Conservation (phyloP, 345 rosid genomes). For the Aquilaria malaccensis region DNA sequence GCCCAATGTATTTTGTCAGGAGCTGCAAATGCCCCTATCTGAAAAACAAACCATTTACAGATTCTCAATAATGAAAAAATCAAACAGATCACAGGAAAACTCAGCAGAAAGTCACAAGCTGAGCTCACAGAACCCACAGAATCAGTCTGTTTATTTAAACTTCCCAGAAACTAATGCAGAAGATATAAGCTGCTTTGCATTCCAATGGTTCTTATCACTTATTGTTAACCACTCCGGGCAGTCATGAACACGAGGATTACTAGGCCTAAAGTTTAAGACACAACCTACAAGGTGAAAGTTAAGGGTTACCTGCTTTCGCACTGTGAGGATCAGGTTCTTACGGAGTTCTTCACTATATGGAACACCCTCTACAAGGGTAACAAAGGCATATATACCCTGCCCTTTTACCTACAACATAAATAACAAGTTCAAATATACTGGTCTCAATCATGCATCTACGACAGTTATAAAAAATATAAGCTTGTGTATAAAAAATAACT, state of each 20-base stretch:
- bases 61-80: not conserved
- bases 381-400: conserved; percentile 96
- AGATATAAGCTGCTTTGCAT: not conserved
- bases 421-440: conserved; percentile 6
- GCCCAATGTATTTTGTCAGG: conserved; percentile 98
- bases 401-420: conserved; percentile 67
- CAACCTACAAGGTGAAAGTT: no score
- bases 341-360: conserved; percentile 85
- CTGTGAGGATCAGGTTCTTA: conserved; percentile 57
- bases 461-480: not conserved
- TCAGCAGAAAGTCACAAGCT: not conserved
- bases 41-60: not conserved
- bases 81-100: not conserved
- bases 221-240: no score
- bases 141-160: not conserved
- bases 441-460: conserved; percentile 2
- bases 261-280: no score
- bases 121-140: not conserved
- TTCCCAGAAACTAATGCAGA: not conserved
- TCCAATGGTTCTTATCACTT: no score
- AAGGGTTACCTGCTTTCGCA: conserved; percentile 62
- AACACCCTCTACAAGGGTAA: conserved; percentile 85
- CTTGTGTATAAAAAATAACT: not conserved
- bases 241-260: no score
- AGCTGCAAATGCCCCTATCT: conserved; percentile 98